Evolutionary conservation across 805 yeast species (phyloP).

Genomic region (Candida golubevii): DNA sequence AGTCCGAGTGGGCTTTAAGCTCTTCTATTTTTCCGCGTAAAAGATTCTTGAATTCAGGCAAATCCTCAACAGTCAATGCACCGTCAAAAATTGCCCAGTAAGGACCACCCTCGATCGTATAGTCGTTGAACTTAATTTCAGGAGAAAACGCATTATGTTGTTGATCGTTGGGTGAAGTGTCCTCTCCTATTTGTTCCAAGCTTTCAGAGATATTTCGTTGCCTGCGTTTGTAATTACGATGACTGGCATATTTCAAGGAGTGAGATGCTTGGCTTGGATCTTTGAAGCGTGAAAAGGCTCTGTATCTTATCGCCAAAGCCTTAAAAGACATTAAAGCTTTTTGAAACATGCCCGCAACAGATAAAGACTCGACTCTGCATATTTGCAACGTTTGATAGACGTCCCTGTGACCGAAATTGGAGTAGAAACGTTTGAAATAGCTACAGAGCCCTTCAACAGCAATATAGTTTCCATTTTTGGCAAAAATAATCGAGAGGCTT

Average conservation of each 20-base stretch:
- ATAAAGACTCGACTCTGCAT: conserved; percentile 29
- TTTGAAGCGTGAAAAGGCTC: conserved; percentile 17
- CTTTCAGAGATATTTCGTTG: conserved; percentile 17
- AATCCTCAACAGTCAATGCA: conserved; percentile 22
- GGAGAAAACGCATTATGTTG: conserved; percentile 14
- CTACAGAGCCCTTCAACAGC: conserved; percentile 27
- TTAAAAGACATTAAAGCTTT: conserved; percentile 24
- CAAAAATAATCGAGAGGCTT: conserved; percentile 26
- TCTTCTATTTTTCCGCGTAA: conserved; percentile 15
- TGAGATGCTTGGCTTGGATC: conserved; percentile 7
- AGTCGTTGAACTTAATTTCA: conserved; percentile 24
- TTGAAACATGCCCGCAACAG: conserved; percentile 19
- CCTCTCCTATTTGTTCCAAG: background rate
- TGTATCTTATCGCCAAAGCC: conserved; percentile 15
- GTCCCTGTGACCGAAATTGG: conserved; percentile 26
- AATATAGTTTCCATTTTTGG: conserved; percentile 21
- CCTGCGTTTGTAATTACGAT: conserved; percentile 11
- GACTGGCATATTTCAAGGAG: conserved; percentile 10
- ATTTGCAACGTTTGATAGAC: conserved; percentile 27
- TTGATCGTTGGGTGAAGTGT: no score
- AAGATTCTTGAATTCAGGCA: conserved; percentile 28
- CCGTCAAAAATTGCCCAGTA: conserved; percentile 29
- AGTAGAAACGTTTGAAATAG: conserved; percentile 38
- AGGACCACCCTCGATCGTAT: conserved; percentile 18
- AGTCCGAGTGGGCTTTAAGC: conserved; percentile 2